Conservation (phyloP, 352 stramenopile species). For the Phytophthora ramorum region DNA sequence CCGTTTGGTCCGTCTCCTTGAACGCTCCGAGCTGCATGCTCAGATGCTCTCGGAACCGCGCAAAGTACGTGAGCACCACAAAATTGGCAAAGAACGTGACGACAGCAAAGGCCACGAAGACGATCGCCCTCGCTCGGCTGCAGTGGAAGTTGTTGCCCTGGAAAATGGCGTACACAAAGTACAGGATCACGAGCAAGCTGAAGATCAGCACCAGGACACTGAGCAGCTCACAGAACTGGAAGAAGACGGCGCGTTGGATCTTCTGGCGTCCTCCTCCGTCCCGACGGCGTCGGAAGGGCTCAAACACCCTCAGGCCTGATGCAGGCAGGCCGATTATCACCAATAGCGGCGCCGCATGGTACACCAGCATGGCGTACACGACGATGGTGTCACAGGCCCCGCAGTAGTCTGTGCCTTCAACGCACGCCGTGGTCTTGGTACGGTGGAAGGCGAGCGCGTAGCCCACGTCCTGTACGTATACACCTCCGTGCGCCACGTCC, state of each 20-base stretch:
- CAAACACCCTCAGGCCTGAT: constrained; percentile 64
- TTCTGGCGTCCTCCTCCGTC: constrained; percentile 52
- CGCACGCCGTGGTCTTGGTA: constrained; percentile 33
- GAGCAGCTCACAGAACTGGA: constrained; percentile 79
- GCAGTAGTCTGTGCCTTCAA: constrained; percentile 44
- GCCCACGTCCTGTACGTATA: constrained; percentile 53
- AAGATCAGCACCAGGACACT: constrained; percentile 60
- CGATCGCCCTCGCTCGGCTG: constrained; percentile 38
- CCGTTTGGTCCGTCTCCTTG: constrained; percentile 83
- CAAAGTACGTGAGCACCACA: constrained; percentile 79
- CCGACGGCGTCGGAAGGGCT: constrained; percentile 67
- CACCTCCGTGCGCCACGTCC: constrained; percentile 47
- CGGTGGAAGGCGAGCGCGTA: constrained; percentile 56
- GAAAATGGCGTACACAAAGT: constrained; percentile 69
- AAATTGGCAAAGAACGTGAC: constrained; percentile 66
- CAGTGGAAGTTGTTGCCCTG: constrained; percentile 77
- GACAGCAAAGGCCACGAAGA: constrained; percentile 57
- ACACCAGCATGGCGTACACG: constrained; percentile 72
- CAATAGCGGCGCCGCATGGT: constrained; percentile 63
- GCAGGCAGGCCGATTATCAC: constrained; percentile 75
- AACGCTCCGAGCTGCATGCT: constrained; percentile 89
- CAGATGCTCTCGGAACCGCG: constrained; percentile 85
- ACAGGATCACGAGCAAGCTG: constrained; percentile 65
- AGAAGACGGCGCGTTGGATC: constrained; percentile 74
- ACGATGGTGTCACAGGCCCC: constrained; percentile 68